These are phyloP conservation scores for Kwoniella dejecticola DNA, from an alignment of 768 basidiomycete genomes.

Conservation along the genomic window DNA sequence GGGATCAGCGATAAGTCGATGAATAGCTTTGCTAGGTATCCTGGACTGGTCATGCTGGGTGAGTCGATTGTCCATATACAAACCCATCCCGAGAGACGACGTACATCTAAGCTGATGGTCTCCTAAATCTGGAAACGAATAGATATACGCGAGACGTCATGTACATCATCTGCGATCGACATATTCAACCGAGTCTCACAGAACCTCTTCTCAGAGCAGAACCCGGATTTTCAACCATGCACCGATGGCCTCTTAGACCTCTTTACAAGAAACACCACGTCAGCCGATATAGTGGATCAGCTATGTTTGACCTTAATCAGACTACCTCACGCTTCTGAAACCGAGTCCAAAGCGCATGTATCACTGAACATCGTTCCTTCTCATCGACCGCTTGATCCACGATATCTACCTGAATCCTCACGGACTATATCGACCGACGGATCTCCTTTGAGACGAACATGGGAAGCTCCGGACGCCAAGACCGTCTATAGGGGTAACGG, in stretches of 20 bases:
- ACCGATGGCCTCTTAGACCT: slow-evolving; percentile 31
- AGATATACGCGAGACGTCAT: slow-evolving; percentile 48
- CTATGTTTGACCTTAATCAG: slow-evolving; percentile 24
- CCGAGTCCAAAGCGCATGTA: slow-evolving; percentile 13
- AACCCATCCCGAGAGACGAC: not conserved
- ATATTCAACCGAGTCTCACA: slow-evolving; percentile 37
- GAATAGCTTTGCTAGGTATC: slow-evolving; percentile 37
- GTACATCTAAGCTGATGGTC: not conserved
- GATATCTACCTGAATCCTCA: slow-evolving; percentile 19
- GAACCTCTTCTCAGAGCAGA: slow-evolving; percentile 24
- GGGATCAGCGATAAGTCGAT: slow-evolving; percentile 36
- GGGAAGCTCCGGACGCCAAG: not conserved
- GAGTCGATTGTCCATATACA: slow-evolving; percentile 7
- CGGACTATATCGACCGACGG: not conserved
- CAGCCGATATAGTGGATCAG: slow-evolving; percentile 18
- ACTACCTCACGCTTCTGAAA: not conserved
- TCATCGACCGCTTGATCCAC: slow-evolving; percentile 1
- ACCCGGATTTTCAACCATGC: slow-evolving; percentile 40
- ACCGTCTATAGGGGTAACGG: slow-evolving; percentile 30
- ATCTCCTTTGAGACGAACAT: not conserved
- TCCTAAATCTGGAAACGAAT: not conserved
- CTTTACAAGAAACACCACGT: slow-evolving; percentile 23
- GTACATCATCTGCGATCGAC: slow-evolving; percentile 29
- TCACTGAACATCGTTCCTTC: slow-evolving; percentile 12
- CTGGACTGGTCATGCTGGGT: slow-evolving; percentile 46